phyloP scores from a whole-genome alignment of 352 stramenopile genomes.

The Phytophthora agathidicida region DNA sequence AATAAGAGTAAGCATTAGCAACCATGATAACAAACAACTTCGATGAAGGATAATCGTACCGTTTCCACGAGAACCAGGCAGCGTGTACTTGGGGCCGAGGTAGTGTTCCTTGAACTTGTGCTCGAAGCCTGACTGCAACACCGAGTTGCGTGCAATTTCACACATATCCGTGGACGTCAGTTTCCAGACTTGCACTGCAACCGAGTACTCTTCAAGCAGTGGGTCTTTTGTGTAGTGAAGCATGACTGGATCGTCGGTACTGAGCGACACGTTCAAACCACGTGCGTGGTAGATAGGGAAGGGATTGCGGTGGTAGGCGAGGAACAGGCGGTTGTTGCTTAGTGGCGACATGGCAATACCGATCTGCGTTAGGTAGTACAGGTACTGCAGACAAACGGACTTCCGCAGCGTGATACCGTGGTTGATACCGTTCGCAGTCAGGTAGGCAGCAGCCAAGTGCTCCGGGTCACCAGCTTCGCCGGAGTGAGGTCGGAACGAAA shows the following conservation, averaged over 20 bases:
- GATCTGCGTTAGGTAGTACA: constrained; percentile 99
- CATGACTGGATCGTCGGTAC: constrained; percentile 98
- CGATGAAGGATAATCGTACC: constrained; percentile 40
- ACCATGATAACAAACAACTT: constrained; percentile 1
- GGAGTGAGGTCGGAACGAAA: constrained; percentile 98
- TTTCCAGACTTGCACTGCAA: constrained; percentile 94
- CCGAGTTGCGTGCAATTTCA: constrained; percentile 98
- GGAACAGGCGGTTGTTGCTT: constrained; percentile 96
- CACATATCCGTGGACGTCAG: constrained; percentile 97
- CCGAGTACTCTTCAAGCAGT: constrained; percentile 96
- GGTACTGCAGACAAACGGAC: constrained; percentile 96
- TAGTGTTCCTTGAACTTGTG: constrained; percentile 98
- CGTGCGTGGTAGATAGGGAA: constrained; percentile 96
- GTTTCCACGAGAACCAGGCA: constrained; percentile 76
- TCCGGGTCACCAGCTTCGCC: constrained; percentile 98
- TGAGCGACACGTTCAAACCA: constrained; percentile 98
- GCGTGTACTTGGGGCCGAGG: constrained; percentile 92
- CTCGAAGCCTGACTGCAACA: constrained; percentile 98
- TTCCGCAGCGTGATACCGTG: constrained; percentile 99
- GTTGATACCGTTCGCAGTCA: constrained; percentile 96
- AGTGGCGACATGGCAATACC: constrained; percentile 94
- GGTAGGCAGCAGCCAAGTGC: constrained; percentile 93
- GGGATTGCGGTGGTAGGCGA: constrained; percentile 95
- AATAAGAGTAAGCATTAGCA: constrained; percentile 16
- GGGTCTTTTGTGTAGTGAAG: constrained; percentile 99